Conservation (phyloP, 805 yeast genomes). For the Blastobotrys chiropterorum region DNA sequence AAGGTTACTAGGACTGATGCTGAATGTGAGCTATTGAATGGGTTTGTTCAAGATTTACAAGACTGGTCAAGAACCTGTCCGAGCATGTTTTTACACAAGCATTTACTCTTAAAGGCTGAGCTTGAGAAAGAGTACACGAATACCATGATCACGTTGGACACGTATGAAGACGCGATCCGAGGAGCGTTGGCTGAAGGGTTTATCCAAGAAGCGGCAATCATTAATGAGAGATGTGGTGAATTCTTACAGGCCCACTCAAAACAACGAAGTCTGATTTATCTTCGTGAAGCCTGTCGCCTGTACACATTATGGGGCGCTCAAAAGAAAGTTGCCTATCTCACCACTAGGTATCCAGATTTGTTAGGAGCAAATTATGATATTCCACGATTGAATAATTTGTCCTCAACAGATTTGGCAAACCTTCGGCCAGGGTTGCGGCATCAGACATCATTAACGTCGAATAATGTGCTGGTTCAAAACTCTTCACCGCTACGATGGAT, state of each 20-base stretch:
- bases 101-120: slow-evolving; percentile 34
- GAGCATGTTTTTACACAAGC: slow-evolving; percentile 35
- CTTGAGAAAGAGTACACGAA: slow-evolving; percentile 23
- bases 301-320: slow-evolving; percentile 23
- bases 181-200: slow-evolving; percentile 29
- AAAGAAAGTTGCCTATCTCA: slow-evolving; percentile 16
- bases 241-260: slow-evolving; percentile 31
- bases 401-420: slow-evolving; percentile 27
- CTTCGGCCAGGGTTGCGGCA: slow-evolving; percentile 26
- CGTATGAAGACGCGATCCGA: slow-evolving; percentile 42
- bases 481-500: slow-evolving; percentile 28
- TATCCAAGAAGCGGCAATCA: slow-evolving; percentile 37
- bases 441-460: slow-evolving; percentile 9
- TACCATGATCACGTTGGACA: slow-evolving; percentile 37
- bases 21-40: slow-evolving; percentile 24
- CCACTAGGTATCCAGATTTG: slow-evolving; percentile 29
- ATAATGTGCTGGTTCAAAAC: slow-evolving; percentile 15
- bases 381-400: slow-evolving; percentile 22
- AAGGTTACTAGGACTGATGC: slow-evolving; percentile 15
- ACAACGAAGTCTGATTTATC: slow-evolving; percentile 34
- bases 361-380: slow-evolving; percentile 27
- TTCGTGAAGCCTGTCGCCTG: slow-evolving; percentile 31
- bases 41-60: slow-evolving; percentile 26
- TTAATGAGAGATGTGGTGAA: slow-evolving; percentile 37
- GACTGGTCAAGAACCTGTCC: slow-evolving; percentile 36